These are phyloP conservation scores for Thielaviopsis cerberus DNA, from an alignment of 2,329 filamentous ascomycete genomes.

Conservation along the genomic window DNA sequence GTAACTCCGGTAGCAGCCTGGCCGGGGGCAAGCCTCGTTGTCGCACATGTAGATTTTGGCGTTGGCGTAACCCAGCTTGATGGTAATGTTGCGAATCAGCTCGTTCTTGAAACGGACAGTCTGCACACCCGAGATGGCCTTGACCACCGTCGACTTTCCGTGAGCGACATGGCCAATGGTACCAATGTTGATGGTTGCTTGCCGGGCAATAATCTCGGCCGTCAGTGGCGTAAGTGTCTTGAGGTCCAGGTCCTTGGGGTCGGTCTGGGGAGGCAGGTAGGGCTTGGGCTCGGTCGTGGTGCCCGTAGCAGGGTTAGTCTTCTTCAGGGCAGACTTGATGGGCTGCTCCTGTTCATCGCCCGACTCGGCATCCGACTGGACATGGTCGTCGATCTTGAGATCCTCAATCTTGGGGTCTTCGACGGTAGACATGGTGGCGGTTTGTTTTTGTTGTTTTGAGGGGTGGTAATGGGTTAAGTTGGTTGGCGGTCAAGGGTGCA, in stretches of 20 bases:
- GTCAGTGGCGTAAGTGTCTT: slow-evolving; percentile 65
- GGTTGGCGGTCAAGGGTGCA: slow-evolving; percentile 1
- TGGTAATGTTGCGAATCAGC: slow-evolving; percentile 96
- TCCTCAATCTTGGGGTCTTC: slow-evolving; percentile 49
- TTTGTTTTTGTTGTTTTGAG: background rate
- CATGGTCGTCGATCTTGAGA: slow-evolving; percentile 52
- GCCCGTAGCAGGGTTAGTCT: slow-evolving; percentile 22
- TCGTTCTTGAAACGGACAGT: slow-evolving; percentile 99
- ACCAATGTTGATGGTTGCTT: slow-evolving; percentile 97
- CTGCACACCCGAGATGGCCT: slow-evolving; percentile 97
- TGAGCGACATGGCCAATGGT: slow-evolving; percentile 98
- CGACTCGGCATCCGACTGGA: slow-evolving; percentile 42
- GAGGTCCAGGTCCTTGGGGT: slow-evolving; percentile 76
- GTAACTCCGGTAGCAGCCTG: slow-evolving; percentile 89
- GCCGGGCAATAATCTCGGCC: slow-evolving; percentile 89
- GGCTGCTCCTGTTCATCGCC: slow-evolving; percentile 44
- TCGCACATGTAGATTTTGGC: slow-evolving; percentile 99
- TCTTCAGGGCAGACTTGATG: slow-evolving; percentile 75
- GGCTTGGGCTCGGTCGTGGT: slow-evolving; percentile 37
- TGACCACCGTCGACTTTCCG: slow-evolving; percentile 96
- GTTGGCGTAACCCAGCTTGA: slow-evolving; percentile 98
- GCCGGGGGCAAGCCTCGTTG: slow-evolving; percentile 73
- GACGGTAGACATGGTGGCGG: slow-evolving; percentile 31
- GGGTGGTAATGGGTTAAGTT: background rate
- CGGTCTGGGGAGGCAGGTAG: slow-evolving; percentile 65